Base-by-base conservation (phyloP, 2,329 filamentous ascomycete species). In the Fusarium camptoceras region DNA sequence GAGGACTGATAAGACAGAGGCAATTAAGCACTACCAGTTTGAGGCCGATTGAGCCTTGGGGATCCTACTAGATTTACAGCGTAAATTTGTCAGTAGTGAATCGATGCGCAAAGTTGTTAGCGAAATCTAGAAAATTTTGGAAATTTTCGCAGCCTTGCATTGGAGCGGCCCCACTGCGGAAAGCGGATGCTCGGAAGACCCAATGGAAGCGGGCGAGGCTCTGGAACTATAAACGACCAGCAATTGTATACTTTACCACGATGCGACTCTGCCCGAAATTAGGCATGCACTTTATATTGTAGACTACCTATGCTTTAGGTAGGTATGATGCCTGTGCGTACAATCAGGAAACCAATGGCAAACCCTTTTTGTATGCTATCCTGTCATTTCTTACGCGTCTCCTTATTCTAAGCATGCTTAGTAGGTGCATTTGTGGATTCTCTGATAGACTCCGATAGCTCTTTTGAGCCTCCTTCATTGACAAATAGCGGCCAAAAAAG, bases 141-240 rank as follows among this genome's bases (percentile, higher is more conserved):
- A 71, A 73, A 73, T 34, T 63, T 68, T 62, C 51, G 41, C 62
- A 77, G 75, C 75, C 75, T 77, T 69, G 75, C 73, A 39, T 34
- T 11, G 15, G 4, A 3, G 10, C 2, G 14, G 47, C 64, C 64
- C 75, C 75, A 74, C 74, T 69, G 71, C 69, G 74, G 74, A 68
- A 70, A 55, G 31, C 18, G 30, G 9, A 16, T 2, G 1, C 5
- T 7, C 68, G 64, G 73, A 72, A 75, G 7, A 59, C 3, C 8
- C 8, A 6, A 4, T 8, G 2, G 5, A 12, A 8, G 8, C 1
- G 6, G 11, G 25, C 73, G 54, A 77, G 75, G 75, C 75, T 77
- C 34, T 37, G 18, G 18, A 11, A 7, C 11, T 37, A n/a, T 37
- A 37, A 34, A 37, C 18, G 10, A 37, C 34, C n/a, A 37, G 34